Base-by-base conservation (phyloP, 306 rosid genomes). In the Morella rubra region DNA sequence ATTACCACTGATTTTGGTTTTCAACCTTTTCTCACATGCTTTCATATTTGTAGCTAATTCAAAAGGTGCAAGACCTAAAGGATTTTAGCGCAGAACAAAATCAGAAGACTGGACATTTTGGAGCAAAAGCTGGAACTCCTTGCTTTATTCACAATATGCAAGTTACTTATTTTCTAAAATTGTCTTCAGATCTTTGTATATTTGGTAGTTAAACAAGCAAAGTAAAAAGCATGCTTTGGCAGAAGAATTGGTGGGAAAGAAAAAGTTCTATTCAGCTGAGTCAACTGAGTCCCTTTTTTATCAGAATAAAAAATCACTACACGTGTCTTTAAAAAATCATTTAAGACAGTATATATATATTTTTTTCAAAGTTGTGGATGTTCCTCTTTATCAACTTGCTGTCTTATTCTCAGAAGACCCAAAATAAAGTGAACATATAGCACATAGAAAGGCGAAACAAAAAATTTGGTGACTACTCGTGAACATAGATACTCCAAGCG, bases 111-210 rank as follows among this genome's bases (percentile, higher is more conserved):
- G n/a, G 53, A 71, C 78, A 46, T 45, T 77, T 70, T 95, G 65
- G 88, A 90, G 80, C 77, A 85, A 14, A 88, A 87, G 77, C 88
- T 86, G 97, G 97, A 88, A 90, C 20, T 58, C 49, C 44, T 77
- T 83, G 20, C 68, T 78, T 19, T 68, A 16, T 47, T 24, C 42
- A 66, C 20, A 54, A 22, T 77, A 69, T 71, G 72, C 11, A 72
- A 66, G 53, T 72, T 80, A 71, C 65, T 8, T 59, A 47, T 73
- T 44, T 80, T 19, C 46, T 42, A 53, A 54, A 15, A 58, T 72
- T 56, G 4, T 79, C 81, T 81, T 52, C 47, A 18, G 22, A 71
- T 62, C 44, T 20, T 69, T 16, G 19, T 80, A 80, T 72, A 54
- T 77, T 61, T 42, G 37, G 22, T 65, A 0, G 19, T 65, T 41